A percentile compares a stretch with the other conserved stretches of the same genome.
phyloP scores from a whole-genome alignment of 257 asterid species.

The Jaltomata sinuosa region DNA sequence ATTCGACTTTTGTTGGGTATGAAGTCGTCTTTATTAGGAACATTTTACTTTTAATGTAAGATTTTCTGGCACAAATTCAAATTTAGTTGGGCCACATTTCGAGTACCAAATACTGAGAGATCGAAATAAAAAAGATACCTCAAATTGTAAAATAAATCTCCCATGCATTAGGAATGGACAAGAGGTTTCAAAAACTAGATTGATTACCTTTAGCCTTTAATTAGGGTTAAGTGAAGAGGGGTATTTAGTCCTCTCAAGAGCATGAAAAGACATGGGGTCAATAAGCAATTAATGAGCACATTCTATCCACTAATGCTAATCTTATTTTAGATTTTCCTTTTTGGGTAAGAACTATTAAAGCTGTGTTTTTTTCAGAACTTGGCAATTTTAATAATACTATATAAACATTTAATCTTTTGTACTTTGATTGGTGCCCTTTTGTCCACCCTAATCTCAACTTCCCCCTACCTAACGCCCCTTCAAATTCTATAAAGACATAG shows the following conservation, averaged over 20 bases:
- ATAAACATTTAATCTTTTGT: not conserved
- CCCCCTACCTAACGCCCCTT: conserved; percentile 29
- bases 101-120: not conserved
- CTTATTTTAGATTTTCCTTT: not conserved
- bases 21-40: not conserved
- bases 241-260: conserved; percentile 2
- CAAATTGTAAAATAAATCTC: not conserved
- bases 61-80: not conserved
- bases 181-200: not conserved
- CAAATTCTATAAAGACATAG: conserved; percentile 22
- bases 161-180: not conserved
- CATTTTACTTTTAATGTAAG: not conserved
- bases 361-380: not conserved
- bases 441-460: conserved; percentile 20
- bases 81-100: not conserved
- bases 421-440: conserved; percentile 6
- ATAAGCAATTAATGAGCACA: conserved; percentile 11
- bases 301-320: conserved; percentile 27
- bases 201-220: not conserved
- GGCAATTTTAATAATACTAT: not conserved
- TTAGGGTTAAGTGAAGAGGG: not conserved
- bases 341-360: conserved; percentile 5
- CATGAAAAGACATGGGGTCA: conserved; percentile 3
- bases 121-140: not conserved
- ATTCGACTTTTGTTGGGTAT: not conserved